Percentiles rank a stretch among this genome's conserved stretches.
These are phyloP conservation scores for Fusarium incarnatum DNA, from an alignment of 2,329 filamentous ascomycete genomes.

Conservation along the genomic window DNA sequence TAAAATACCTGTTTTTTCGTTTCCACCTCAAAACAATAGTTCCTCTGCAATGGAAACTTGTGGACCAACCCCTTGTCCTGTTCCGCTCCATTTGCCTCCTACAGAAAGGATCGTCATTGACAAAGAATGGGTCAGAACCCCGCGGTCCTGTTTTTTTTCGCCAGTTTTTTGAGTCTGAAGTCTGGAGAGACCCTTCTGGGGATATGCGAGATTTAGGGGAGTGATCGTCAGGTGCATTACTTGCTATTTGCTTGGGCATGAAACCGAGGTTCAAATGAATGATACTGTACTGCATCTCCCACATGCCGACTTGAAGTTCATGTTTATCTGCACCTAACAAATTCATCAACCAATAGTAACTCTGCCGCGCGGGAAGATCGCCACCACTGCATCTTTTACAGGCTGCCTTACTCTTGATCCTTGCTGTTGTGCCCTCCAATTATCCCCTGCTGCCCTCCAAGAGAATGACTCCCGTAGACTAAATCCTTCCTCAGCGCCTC, in stretches of 20 bases:
- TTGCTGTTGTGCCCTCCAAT: background rate
- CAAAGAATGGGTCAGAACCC: background rate
- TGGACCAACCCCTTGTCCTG: slow-evolving; percentile 1
- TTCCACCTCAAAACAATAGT: background rate
- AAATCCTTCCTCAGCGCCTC: slow-evolving; percentile 16
- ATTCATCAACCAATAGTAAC: slow-evolving; percentile 21
- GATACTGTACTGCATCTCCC: background rate
- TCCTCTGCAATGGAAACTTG: slow-evolving; percentile 5
- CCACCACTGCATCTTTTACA: background rate
- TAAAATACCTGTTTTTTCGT: background rate
- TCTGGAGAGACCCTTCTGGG: slow-evolving; percentile 3
- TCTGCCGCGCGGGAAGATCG: slow-evolving; percentile 25
- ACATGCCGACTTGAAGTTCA: background rate
- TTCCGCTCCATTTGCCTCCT: slow-evolving; percentile 17
- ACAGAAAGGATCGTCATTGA: slow-evolving; percentile 24
- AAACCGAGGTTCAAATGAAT: background rate
- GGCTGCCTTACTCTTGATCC: background rate
- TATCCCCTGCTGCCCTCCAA: background rate
- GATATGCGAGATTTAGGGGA: slow-evolving; percentile 3
- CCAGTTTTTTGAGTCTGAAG: slow-evolving; percentile 12
- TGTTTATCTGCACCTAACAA: slow-evolving; percentile 3
- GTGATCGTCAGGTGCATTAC: slow-evolving; percentile 20
- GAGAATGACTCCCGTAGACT: background rate
- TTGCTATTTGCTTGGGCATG: background rate
- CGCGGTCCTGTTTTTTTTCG: slow-evolving; percentile 28